Evolutionary conservation across 345 rosid genomes (phyloP).

Genomic region (Toxicodendron radicans): DNA sequence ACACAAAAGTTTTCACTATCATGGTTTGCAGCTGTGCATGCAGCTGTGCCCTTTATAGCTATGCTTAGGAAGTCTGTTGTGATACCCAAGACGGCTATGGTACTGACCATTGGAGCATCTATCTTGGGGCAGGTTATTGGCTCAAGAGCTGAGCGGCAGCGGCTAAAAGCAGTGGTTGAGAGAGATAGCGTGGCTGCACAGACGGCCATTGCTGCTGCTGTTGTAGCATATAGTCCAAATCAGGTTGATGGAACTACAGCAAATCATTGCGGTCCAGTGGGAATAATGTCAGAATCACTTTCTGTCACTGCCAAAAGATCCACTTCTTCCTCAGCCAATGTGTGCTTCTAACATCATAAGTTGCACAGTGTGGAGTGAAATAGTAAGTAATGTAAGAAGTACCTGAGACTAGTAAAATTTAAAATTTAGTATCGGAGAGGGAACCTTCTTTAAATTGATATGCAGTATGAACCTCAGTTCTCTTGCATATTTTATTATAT

Average conservation of each 20-base stretch:
- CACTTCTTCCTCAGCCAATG: slow-evolving; percentile 34
- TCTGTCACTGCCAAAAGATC: slow-evolving; percentile 8
- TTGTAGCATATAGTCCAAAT: slow-evolving; percentile 22
- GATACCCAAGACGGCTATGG: slow-evolving; percentile 94
- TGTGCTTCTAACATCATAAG: slow-evolving; percentile 36
- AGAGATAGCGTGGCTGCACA: slow-evolving; percentile 23
- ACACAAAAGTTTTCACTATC: slow-evolving; percentile 71
- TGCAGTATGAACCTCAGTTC: too few relatives aligned
- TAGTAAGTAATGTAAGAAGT: neutral
- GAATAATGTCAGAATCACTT: slow-evolving; percentile 24
- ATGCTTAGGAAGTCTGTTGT: slow-evolving; percentile 82
- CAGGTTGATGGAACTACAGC: slow-evolving; percentile 23
- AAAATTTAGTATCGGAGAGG: neutral
- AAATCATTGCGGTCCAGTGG: slow-evolving; percentile 38
- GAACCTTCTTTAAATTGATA: too few relatives aligned
- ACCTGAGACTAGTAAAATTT: neutral
- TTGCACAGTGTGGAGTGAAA: neutral
- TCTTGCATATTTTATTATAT: too few relatives aligned
- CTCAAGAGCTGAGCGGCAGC: slow-evolving; percentile 79
- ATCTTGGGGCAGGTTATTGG: slow-evolving; percentile 87
- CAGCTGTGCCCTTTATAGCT: slow-evolving; percentile 93
- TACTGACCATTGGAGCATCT: slow-evolving; percentile 80
- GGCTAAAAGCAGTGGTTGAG: slow-evolving; percentile 47
- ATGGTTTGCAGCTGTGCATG: slow-evolving; percentile 89
- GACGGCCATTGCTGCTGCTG: slow-evolving; percentile 30